phyloP scores from a whole-genome alignment of 2,329 filamentous ascomycete genomes.

The Epichloe sp. region DNA sequence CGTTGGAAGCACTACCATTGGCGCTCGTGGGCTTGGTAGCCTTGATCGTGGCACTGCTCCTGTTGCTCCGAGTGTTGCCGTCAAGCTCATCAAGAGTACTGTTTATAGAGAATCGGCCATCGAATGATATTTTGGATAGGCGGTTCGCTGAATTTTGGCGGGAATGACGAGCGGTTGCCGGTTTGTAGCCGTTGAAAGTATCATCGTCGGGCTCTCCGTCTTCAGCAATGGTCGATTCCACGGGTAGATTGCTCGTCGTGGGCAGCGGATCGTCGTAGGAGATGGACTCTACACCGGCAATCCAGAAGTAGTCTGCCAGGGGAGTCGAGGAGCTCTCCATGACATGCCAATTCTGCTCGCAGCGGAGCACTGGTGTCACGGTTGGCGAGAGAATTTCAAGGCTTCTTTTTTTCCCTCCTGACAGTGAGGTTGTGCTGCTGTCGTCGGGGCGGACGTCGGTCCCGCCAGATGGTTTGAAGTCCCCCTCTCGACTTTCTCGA shows the following conservation, averaged over 20 bases:
- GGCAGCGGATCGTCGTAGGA: constrained; percentile 45
- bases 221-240: constrained; percentile 49
- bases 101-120: constrained; percentile 38
- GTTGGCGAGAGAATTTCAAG: background rate
- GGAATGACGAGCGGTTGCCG: constrained; percentile 38
- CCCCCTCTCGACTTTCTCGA: background rate
- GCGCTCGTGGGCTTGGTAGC: constrained; percentile 21
- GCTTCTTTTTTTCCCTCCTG: background rate
- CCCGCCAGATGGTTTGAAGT: background rate
- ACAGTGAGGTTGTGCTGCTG: background rate
- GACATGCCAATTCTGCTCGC: constrained; percentile 27
- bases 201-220: constrained; percentile 43
- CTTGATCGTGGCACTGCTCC: constrained; percentile 52
- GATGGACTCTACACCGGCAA: constrained; percentile 56
- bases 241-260: constrained; percentile 16
- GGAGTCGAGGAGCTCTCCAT: constrained; percentile 51
- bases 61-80: constrained; percentile 45
- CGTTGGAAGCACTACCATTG: constrained; percentile 14
- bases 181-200: constrained; percentile 17
- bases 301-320: constrained; percentile 66
- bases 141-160: constrained; percentile 47
- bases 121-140: constrained; percentile 39
- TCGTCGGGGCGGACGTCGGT: constrained; percentile 1
- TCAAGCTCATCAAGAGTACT: constrained; percentile 45
- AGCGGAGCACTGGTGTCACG: background rate